Evolutionary conservation across 768 basidiomycete genomes (phyloP).

Genomic region (Mycena metata): DNA sequence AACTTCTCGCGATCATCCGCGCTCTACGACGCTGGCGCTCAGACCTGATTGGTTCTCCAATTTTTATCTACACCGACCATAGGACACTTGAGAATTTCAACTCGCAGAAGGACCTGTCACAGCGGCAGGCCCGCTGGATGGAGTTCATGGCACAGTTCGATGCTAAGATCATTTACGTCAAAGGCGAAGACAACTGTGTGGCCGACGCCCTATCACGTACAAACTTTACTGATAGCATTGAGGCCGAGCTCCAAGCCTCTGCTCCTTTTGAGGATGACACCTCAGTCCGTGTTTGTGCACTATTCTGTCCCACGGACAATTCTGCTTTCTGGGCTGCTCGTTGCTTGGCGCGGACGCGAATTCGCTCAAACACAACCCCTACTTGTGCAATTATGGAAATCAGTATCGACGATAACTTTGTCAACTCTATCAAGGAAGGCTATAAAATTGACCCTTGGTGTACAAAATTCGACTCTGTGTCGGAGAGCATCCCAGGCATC

Average conservation of each 20-base stretch:
- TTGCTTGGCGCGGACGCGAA: neutral
- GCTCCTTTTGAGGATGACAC: neutral
- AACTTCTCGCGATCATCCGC: conserved; percentile 46
- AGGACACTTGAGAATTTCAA: conserved; percentile 47
- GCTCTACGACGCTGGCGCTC: conserved; percentile 40
- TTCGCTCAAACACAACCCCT: neutral
- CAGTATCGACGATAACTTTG: neutral
- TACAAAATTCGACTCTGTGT: conserved; percentile 18
- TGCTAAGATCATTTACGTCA: conserved; percentile 46
- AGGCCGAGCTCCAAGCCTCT: neutral
- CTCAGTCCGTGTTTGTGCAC: neutral
- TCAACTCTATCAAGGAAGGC: neutral
- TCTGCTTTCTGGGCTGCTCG: neutral
- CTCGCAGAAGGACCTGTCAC: conserved; percentile 44
- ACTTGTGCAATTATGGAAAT: neutral
- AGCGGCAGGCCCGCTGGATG: conserved; percentile 46
- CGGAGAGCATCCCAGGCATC: conserved; percentile 14
- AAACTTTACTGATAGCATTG: neutral
- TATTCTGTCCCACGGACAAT: neutral
- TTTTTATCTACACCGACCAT: conserved; percentile 50
- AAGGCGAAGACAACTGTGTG: conserved; percentile 45
- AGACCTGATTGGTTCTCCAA: conserved; percentile 28
- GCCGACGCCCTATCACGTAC: conserved; percentile 49
- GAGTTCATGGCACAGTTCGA: conserved; percentile 49
- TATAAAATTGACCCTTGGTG: conserved; percentile 26